Base-by-base conservation (phyloP, 148 eudicot species). In the Suaeda aralocaspica region DNA sequence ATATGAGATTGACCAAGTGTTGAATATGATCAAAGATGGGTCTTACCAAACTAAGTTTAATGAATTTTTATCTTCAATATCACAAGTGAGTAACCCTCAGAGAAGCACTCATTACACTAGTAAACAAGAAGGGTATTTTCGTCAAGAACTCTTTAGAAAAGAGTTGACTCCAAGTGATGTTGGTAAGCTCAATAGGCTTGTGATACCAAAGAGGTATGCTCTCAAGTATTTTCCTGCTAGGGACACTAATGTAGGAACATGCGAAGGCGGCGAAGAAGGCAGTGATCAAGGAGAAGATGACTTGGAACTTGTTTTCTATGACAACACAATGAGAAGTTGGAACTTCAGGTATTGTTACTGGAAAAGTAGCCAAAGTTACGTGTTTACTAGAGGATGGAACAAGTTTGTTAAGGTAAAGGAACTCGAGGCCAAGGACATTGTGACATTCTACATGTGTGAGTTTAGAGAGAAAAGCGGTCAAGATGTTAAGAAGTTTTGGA, bases 341-440 rank as follows among this genome's bases (percentile, higher is more conserved):
- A 76, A 72, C 11, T 85, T 85, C 19, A 50, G 86, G 53, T 85
- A 82, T 51, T 82, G 81, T 39, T 85, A 82, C 28, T 85, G 86
- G 89, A 75, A 74, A 44, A 82, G 88, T 58, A 82, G 88, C 55
- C 83, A 83, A 33, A 85, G 88, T 36, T 85, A 13, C 30, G 86
- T 82, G 30, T 83, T 85, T 31, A 85, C 86, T 0, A 78, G 80
- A 67, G 89, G 89, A 14, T 85, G 89, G 89, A 85, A 76, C 74
- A 63, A 69, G 68, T 85, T 85, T 68, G 84, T 83, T 13, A 85
- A 59, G 76, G 89, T 67, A 1, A 85, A 83, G 66, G 72, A 42
- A 0, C 57, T 85, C 52, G 79, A 78, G 39, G 72, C 72, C 0
- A 78, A 81, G 60, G 89, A 83, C 29, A 49, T 51, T 59, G 81